A percentile compares a stretch with the other conserved stretches of the same genome.
phyloP scores from a whole-genome alignment of 495 filamentous ascomycete species.

The Filosporella fistucella region DNA sequence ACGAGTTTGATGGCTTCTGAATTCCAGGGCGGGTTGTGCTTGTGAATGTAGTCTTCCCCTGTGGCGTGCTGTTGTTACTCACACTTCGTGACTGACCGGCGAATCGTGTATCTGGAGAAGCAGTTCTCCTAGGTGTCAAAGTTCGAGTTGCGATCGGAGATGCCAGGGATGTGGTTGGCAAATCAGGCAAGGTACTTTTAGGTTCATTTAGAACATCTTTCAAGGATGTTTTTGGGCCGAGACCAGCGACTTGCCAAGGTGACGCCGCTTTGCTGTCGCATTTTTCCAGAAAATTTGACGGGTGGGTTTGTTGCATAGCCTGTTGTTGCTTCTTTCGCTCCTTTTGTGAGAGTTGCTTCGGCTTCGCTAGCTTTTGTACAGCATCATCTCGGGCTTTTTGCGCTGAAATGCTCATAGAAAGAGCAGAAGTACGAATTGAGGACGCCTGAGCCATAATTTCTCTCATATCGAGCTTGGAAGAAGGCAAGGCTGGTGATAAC shows the following conservation, averaged over 20 bases:
- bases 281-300: slow-evolving; percentile 6
- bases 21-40: slow-evolving; percentile 9
- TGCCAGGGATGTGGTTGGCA: slow-evolving; percentile 5
- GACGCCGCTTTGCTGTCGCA: slow-evolving; percentile 35
- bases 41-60: slow-evolving; percentile 4
- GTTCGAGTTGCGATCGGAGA: slow-evolving; percentile 20
- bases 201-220: slow-evolving; percentile 30
- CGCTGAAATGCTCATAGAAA: slow-evolving; percentile 67
- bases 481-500: slow-evolving; percentile 49
- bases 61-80: no score
- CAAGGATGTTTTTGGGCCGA: slow-evolving; percentile 26
- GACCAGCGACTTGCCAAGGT: slow-evolving; percentile 66
- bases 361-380: slow-evolving; percentile 27
- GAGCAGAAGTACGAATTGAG: slow-evolving; percentile 53
- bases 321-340: slow-evolving; percentile 76
- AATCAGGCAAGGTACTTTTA: slow-evolving; percentile 28
- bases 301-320: slow-evolving; percentile 4
- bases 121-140: slow-evolving; percentile 33
- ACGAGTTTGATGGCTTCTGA: slow-evolving; percentile 9
- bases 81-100: slow-evolving; percentile 36
- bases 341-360: slow-evolving; percentile 83
- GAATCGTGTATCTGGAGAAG: slow-evolving; percentile 52
- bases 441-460: slow-evolving; percentile 82
- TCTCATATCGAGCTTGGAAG: slow-evolving; percentile 67
- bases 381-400: slow-evolving; percentile 35